Evolutionary conservation across 257 asterid species (phyloP).

Genomic region (Echium plantagineum): DNA sequence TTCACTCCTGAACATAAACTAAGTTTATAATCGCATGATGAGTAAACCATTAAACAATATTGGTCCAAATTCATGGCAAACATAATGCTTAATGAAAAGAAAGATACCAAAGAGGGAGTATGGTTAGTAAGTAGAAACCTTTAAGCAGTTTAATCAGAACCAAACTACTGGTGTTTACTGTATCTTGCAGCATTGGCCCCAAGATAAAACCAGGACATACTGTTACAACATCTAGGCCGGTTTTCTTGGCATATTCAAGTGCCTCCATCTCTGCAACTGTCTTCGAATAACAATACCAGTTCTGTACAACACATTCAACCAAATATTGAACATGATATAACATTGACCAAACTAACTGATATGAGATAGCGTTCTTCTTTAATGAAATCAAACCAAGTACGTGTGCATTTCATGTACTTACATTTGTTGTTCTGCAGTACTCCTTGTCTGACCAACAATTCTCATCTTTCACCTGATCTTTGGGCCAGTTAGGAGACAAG

Average conservation of each 20-base stretch:
- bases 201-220: constrained; percentile 44
- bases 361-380: too few species aligned
- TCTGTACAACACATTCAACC: constrained; percentile 26
- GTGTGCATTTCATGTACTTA: constrained; percentile 10
- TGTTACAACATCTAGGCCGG: constrained; percentile 47
- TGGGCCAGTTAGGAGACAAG: constrained; percentile 56
- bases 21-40: too few species aligned
- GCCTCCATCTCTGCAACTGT: constrained; percentile 68
- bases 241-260: constrained; percentile 43
- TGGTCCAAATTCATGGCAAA: too few species aligned
- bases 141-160: constrained; percentile 45
- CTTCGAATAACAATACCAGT: constrained; percentile 72
- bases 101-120: background rate
- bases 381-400: background rate
- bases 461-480: constrained; percentile 48
- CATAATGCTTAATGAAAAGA: too few species aligned
- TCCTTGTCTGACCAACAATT: constrained; percentile 77
- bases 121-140: constrained; percentile 26
- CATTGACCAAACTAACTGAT: too few species aligned
- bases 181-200: constrained; percentile 64
- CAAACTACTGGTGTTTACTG: constrained; percentile 50
- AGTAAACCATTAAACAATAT: too few species aligned
- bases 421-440: constrained; percentile 59
- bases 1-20: too few species aligned
- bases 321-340: too few species aligned